phyloP scores from a whole-genome alignment of 2,329 filamentous ascomycete species.

The Lecanicillium sp. region DNA sequence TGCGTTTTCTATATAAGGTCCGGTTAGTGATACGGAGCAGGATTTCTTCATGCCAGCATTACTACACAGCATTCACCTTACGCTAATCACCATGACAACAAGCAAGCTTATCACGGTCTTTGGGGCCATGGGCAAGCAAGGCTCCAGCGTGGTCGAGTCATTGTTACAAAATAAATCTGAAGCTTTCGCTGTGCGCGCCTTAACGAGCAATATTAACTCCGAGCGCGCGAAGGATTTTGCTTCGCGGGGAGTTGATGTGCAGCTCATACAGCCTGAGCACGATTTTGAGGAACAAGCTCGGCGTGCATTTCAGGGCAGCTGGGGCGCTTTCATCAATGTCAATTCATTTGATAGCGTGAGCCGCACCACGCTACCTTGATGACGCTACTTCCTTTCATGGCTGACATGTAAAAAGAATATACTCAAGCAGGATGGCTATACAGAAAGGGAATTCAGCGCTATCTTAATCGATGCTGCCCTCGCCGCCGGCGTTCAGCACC shows the following conservation, averaged over 20 bases:
- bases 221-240: slow-evolving; percentile 24
- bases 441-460: slow-evolving; percentile 31
- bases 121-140: slow-evolving; percentile 27
- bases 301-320: slow-evolving; percentile 26
- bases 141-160: slow-evolving; percentile 25
- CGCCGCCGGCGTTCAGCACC: slow-evolving; percentile 28
- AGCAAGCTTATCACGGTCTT: slow-evolving; percentile 26
- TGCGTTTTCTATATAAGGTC: slow-evolving; percentile 32
- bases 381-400: neutral
- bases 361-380: neutral
- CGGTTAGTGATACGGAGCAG: neutral
- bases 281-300: slow-evolving; percentile 15
- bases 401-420: slow-evolving; percentile 15
- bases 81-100: slow-evolving; percentile 20
- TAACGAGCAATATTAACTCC: slow-evolving; percentile 25
- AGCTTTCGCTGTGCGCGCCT: slow-evolving; percentile 23
- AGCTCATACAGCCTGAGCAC: slow-evolving; percentile 25
- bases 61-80: neutral
- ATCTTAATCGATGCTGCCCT: slow-evolving; percentile 28
- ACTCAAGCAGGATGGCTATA: slow-evolving; percentile 22
- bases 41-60: neutral
- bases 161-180: slow-evolving; percentile 25
- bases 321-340: slow-evolving; percentile 29
- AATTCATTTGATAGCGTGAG: slow-evolving; percentile 27
- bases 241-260: slow-evolving; percentile 24